These are phyloP conservation scores for Hygrocybe coccinea DNA, from an alignment of 768 basidiomycete genomes.

Conservation along the genomic window DNA sequence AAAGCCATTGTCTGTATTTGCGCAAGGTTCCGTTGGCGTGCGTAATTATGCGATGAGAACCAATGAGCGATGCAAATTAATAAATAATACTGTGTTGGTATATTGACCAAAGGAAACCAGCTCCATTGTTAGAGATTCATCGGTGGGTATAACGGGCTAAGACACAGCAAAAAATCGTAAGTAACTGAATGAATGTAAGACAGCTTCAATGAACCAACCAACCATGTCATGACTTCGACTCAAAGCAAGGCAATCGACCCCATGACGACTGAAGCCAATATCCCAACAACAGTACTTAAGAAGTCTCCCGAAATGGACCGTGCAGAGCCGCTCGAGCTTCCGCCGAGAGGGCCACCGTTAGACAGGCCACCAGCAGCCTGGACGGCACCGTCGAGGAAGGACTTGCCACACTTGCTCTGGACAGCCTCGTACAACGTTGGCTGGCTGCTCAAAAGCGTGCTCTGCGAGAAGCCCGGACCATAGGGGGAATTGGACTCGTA, in stretches of 20 bases:
- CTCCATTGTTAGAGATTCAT: background rate
- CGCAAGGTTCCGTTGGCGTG: no score
- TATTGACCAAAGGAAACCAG: background rate
- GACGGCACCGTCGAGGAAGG: conserved; percentile 64
- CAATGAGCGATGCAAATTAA: background rate
- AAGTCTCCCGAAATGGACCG: background rate
- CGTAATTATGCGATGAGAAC: background rate
- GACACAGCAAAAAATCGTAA: background rate
- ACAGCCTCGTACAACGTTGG: conserved; percentile 58
- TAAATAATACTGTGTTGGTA: background rate
- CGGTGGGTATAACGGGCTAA: background rate
- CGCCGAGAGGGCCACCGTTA: conserved; percentile 21
- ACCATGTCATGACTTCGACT: background rate
- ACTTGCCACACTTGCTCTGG: conserved; percentile 56
- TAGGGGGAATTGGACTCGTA: conserved; percentile 72
- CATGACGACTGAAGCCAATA: background rate
- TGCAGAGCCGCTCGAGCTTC: conserved; percentile 2
- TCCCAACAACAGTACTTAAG: conserved; percentile 1
- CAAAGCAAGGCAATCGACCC: background rate
- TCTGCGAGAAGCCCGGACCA: conserved; percentile 64
- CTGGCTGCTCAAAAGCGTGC: conserved; percentile 65
- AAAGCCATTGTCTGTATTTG: no score
- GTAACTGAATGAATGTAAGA: background rate
- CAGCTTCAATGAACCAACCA: background rate
- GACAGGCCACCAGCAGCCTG: conserved; percentile 49